phyloP scores from a whole-genome alignment of 2,329 filamentous ascomycete species.

The Cercospora berteroae region DNA sequence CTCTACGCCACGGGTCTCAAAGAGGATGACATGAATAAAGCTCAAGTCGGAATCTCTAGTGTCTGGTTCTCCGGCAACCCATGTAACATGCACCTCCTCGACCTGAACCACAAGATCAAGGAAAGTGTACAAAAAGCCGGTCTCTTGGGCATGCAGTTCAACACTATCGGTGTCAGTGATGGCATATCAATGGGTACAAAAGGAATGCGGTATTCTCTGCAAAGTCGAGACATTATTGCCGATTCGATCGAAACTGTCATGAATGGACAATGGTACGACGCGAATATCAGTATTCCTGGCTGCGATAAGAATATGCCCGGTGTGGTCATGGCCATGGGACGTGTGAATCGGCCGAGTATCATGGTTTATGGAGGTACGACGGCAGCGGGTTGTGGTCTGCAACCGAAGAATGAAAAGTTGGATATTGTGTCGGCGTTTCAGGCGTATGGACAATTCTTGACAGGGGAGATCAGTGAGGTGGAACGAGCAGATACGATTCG shows the following conservation, averaged over 20 bases:
- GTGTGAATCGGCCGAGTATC: constrained; percentile 87
- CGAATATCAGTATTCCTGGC: constrained; percentile 91
- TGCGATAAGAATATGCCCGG: constrained; percentile 99
- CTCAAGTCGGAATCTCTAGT: constrained; percentile 95
- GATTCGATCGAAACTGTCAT: constrained; percentile 99
- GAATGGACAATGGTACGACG: constrained; percentile 98
- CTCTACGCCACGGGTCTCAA: constrained; percentile 89
- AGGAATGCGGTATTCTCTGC: constrained; percentile 80
- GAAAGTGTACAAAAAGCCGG: constrained; percentile 70
- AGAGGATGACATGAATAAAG: constrained; percentile 88
- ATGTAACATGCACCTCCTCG: constrained; percentile 98
- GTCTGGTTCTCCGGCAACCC: constrained; percentile 98
- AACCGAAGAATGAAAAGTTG: constrained; percentile 65
- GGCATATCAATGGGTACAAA: constrained; percentile 97
- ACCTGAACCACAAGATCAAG: constrained; percentile 76
- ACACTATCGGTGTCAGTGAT: constrained; percentile 96
- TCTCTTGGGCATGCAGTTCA: constrained; percentile 93
- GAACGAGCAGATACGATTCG: constrained; percentile 92
- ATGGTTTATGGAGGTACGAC: constrained; percentile 99
- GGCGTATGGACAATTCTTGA: constrained; percentile 91
- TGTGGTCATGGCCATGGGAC: constrained; percentile 74
- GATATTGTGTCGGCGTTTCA: constrained; percentile 98
- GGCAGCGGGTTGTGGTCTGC: constrained; percentile 78
- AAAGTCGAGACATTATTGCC: constrained; percentile 93
- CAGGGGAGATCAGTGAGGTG: constrained; percentile 86